A percentile compares a stretch with the other conserved stretches of the same genome.
Conservation (phyloP, 164 flowering plant species). For the Cinnamomum chago region DNA sequence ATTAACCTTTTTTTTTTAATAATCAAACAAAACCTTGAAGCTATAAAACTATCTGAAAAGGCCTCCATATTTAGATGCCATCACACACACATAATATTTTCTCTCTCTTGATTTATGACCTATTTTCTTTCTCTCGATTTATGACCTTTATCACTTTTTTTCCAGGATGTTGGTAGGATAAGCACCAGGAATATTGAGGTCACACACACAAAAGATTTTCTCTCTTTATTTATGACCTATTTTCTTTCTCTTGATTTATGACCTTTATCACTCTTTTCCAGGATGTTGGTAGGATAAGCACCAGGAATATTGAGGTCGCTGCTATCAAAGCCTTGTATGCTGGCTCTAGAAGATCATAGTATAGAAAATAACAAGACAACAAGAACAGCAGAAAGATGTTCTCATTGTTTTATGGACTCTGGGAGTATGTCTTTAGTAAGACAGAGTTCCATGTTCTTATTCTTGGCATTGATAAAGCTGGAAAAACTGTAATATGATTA, state of each 20-base stretch:
- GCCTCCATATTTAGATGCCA: not conserved
- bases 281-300: slow-evolving; percentile 11
- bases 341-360: slow-evolving; percentile 16
- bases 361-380: slow-evolving; percentile 7
- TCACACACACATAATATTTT: not conserved
- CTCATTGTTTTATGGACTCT: slow-evolving; percentile 88
- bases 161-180: slow-evolving; percentile 13
- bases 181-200: slow-evolving; percentile 1
- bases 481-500: slow-evolving; percentile 73
- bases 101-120: not conserved
- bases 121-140: not conserved
- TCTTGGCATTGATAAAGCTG: slow-evolving; percentile 96
- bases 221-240: not conserved
- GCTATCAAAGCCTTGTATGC: slow-evolving; percentile 7
- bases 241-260: not conserved
- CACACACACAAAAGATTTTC: too few relatives aligned
- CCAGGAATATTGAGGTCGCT: not conserved
- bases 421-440: slow-evolving; percentile 81
- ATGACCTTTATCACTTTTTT: slow-evolving; percentile 1
- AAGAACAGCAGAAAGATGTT: slow-evolving; percentile 50
- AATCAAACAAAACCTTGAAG: not conserved
- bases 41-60: not conserved
- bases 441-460: slow-evolving; percentile 94
- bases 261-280: slow-evolving; percentile 4
- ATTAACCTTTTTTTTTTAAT: too few relatives aligned